Evolutionary conservation across 805 yeast species (phyloP), one percentile per base, ranked within the genome.

Genomic region (Saccharomyces kudriavzevii): DNA sequence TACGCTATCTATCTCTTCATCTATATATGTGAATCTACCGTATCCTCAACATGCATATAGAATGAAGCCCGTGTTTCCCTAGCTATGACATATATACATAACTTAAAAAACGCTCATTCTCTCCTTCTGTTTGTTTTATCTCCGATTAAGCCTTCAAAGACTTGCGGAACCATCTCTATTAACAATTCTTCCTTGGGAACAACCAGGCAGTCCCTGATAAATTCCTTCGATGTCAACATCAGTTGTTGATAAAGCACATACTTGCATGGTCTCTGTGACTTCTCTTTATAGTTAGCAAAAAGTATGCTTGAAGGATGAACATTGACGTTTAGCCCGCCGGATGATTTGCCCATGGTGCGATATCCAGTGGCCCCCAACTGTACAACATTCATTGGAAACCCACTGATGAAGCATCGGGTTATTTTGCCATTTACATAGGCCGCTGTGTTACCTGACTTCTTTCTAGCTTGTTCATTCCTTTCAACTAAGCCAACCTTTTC

Each of bases 231-330:
- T 0, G 99, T 92, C 49, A 87, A 69, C 49, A 92, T 85, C 61
- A 92, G 72, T 56, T 92, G 95, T 62, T 90, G 89, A 66, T 89
- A 94, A 14, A 92, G 73, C 5, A 94, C 74, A 52, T 81, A 73
- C 58, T 81, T 85, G 2, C 91, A 85, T 0, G 90, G 91, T 22
- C 94, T 95, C 54, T 81, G 83, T 11, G 73, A 71, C 11, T 75
- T 73, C 26, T 58, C 64, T 43, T 55, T 59, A 9, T 58, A 47
- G 17, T 59, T 60, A 35, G 62, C 62, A 61, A 79, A 82, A 29
- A 92, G 65, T 0, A 84, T 80, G 0, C 96, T 87, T 0, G 96
- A 85, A 0, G 99, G 99, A 62, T 92, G 99, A 30, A 92, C 76
- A 62, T 74, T 77, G 1, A 89, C 92, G n/a, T 82, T 78, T 56